These are phyloP conservation scores for Ambrosiella cleistominuta DNA, from an alignment of 2,329 filamentous ascomycete species.

Conservation along the genomic window DNA sequence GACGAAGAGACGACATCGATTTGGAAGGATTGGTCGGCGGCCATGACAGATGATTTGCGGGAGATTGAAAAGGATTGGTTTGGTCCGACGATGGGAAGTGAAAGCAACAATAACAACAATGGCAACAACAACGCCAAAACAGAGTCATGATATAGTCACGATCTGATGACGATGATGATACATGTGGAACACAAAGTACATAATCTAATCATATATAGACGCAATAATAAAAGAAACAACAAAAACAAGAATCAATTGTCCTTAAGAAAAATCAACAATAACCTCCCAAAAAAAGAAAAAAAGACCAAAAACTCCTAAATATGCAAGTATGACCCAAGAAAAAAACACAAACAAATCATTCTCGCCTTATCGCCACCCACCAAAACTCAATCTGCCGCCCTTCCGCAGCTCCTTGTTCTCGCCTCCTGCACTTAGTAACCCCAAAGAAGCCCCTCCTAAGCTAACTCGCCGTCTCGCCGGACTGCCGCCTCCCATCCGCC, in stretches of 20 bases:
- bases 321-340: neutral
- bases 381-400: neutral
- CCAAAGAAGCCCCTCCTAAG: constrained; percentile 18
- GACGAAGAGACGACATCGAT: neutral
- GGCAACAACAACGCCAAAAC: no score
- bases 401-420: neutral
- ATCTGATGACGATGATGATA: no score
- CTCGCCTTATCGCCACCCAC: neutral
- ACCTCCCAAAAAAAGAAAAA: no score
- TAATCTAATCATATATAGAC: no score
- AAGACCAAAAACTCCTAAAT: neutral
- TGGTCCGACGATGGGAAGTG: no score
- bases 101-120: no score
- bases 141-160: no score
- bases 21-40: constrained; percentile 9
- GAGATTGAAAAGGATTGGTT: no score
- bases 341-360: neutral
- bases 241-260: neutral
- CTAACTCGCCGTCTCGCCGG: constrained; percentile 18
- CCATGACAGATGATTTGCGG: constrained; percentile 1
- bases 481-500: constrained; percentile 36
- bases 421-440: neutral
- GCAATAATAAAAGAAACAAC: neutral
- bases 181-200: no score
- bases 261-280: no score